Evolutionary conservation across 768 basidiomycete genomes (phyloP).

Genomic region (Rhizopogon rudus): DNA sequence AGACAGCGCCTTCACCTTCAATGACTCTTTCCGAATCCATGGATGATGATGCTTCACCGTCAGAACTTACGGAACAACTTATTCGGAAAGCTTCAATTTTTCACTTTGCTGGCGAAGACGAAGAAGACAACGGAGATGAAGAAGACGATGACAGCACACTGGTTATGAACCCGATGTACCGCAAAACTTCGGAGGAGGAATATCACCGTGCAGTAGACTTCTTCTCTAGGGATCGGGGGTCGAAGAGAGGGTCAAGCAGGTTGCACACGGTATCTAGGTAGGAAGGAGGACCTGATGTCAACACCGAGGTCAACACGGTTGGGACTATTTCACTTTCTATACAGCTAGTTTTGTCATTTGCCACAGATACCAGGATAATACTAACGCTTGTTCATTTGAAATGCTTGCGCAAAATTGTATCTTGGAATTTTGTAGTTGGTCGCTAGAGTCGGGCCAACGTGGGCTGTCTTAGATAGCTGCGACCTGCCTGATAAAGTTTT

Average conservation of each 20-base stretch:
- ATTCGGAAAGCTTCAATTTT: conserved; percentile 5
- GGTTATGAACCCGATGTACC: conserved; percentile 13
- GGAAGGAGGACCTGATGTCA: neutral
- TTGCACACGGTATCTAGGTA: neutral
- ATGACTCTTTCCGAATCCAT: neutral
- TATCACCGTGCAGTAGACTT: conserved; percentile 22
- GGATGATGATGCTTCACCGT: neutral
- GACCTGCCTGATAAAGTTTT: no score
- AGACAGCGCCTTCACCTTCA: neutral
- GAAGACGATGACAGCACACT: conserved; percentile 24
- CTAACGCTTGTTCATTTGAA: no score
- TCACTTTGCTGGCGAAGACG: conserved; percentile 18
- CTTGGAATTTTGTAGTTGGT: no score
- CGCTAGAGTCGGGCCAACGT: no score
- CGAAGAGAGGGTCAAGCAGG: neutral
- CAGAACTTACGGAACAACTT: neutral
- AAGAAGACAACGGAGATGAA: conserved; percentile 15
- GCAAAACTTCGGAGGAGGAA: conserved; percentile 17
- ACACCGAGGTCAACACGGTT: neutral
- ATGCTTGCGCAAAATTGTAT: no score
- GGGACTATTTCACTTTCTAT: neutral
- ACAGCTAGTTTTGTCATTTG: neutral
- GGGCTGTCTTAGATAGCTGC: no score
- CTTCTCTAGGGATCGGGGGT: conserved; percentile 10
- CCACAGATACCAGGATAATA: no score